phyloP scores from a whole-genome alignment of 2,329 filamentous ascomycete genomes.

The Aspergillus pseudotamarii region DNA sequence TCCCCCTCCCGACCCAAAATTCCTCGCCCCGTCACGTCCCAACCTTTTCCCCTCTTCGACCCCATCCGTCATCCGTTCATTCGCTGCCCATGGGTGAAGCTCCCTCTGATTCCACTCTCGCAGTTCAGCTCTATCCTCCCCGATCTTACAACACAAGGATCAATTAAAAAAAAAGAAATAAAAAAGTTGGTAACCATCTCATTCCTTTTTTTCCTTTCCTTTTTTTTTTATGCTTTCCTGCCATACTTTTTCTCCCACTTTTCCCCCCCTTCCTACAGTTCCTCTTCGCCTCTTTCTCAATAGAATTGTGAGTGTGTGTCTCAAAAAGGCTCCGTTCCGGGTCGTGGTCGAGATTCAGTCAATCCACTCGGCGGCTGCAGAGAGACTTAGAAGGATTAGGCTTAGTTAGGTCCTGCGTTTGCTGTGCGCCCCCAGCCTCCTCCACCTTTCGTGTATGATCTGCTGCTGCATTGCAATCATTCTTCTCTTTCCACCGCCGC shows the following conservation, averaged over 20 bases:
- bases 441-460: constrained; percentile 33
- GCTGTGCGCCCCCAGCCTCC: constrained; percentile 25
- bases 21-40: constrained; percentile 7
- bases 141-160: constrained; percentile 9
- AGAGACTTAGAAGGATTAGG: constrained; percentile 14
- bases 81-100: constrained; percentile 16
- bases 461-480: constrained; percentile 23
- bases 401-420: constrained; percentile 24
- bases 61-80: constrained; percentile 13
- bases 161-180: constrained; percentile 1
- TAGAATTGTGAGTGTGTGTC: not conserved
- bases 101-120: constrained; percentile 17
- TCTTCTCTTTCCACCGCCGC: constrained; percentile 14
- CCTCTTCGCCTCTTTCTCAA: constrained; percentile 3
- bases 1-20: constrained; percentile 26
- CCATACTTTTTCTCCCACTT: not conserved
- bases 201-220: not conserved
- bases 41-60: constrained; percentile 16
- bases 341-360: constrained; percentile 16
- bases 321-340: constrained; percentile 8
- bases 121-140: not conserved
- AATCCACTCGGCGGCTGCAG: constrained; percentile 18
- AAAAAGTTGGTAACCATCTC: not conserved
- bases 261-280: not conserved
- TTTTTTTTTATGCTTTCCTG: not conserved